Evolutionary conservation across 805 yeast genomes (phyloP), one percentile per base, ranked within the genome.

Genomic region (Metschnikowia shivogae): DNA sequence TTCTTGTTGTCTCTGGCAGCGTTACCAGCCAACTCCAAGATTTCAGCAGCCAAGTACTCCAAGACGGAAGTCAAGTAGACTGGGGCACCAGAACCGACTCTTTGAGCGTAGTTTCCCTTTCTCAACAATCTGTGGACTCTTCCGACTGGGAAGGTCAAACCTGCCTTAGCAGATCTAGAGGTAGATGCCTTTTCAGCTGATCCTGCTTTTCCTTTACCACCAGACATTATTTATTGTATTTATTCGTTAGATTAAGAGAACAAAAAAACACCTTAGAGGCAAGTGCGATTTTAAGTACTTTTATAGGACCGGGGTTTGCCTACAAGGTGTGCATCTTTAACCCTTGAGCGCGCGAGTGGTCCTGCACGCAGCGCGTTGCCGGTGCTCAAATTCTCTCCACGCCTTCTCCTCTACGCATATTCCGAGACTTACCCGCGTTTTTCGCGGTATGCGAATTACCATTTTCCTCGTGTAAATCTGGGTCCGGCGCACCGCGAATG

Each of bases 1-100:
- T 92, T 93, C 83, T 92, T 92, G 90, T 88, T 89, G 75, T 72
- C 77, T 69, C 77, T 70, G 50, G 77, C 77, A 44, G 77, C 77
- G 63, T 72, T 72, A 67, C 77, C 77, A 47, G 77, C 76, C 63
- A 72, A 72, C 64, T 72, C 77, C 60, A 72, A 72, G 55, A 72
- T 72, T 69, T 72, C 77, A 49, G 77, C 77, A 46, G 74, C 66
- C 62, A 72, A 71, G 63, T 72, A 72, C 62, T 72, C 77, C 60
- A 72, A 70, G 43, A 72, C 77, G 39, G 77, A 70, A 53, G 77
- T 72, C 60, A 72, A 69, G 67, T 72, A 72, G 42, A 72, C 77
- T 59, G 77, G 77, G 50, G 77, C 77, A 67, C 77, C 77, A 49
- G 75, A 70, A 61, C 77, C 77, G 54, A 72, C 73, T 70, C 77